Base-by-base conservation (phyloP, 1,284 basidiomycete genomes). In the Calocybe gambosa region DNA sequence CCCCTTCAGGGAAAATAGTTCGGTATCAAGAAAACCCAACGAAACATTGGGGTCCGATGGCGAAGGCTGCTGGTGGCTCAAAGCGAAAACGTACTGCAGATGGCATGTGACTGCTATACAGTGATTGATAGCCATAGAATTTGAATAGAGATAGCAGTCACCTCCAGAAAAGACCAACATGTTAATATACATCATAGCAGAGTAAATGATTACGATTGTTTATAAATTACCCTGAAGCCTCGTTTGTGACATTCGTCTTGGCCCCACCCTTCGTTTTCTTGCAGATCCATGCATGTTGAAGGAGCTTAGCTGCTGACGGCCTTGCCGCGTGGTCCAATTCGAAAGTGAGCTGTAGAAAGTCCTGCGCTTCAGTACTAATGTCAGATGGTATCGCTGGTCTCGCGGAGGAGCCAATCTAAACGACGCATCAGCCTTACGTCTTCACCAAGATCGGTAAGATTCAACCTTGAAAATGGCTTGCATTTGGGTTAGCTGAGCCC, bases 401-500 rank as follows among this genome's bases (percentile, higher is more conserved):
- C 7, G 85, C 84, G 19, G 80, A 85, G 4, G 87, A 87, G 2
- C 93, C 93, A 57, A 97, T 95, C 90, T 94, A 61, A 5, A 6
- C 37, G 35, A 47, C 45, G 18, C 12, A 23, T 49, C 13, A 39
- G 15, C 45, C 36, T 33, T 19, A 9, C 38, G 5, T 19, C 8
- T 6, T 13, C 1, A 7, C 33, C 13, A 3, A 8, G 7, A 36
- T 36, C 23, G 18, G 16, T 26, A 20, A 13, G 18, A 41, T 8
- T 25, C 39, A 45, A 92, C 93, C 78, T 87, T 90, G 75, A 92
- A 98, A 60, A 96, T 96, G 49, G 91, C 93, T 69, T 96, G 93
- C 93, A 98, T 98, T 68, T 99, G 95, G n/a, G 89, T 94, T 20
- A 99, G 73, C 53, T 93, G 89, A 0, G 95, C 89, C 89, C 93